Conservation (phyloP, 140 eudicot species). For the Erigeron philadelphicus region DNA sequence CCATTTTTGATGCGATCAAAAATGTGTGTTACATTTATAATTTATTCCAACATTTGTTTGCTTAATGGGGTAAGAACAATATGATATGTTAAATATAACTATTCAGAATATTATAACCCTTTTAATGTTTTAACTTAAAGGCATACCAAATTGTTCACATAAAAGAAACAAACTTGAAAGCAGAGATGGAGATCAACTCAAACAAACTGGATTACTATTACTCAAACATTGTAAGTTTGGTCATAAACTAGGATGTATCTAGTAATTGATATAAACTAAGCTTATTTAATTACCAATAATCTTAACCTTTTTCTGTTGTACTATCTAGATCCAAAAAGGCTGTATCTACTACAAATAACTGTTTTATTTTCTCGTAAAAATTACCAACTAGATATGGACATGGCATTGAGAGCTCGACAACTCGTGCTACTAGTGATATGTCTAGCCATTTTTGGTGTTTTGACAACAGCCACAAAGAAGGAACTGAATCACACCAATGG, state of each 20-base stretch:
- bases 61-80: too few relatives aligned
- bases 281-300: not conserved
- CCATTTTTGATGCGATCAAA: too few relatives aligned
- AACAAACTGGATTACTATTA: too few relatives aligned
- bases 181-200: too few relatives aligned
- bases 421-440: constrained; percentile 11
- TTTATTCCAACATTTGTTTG: too few relatives aligned
- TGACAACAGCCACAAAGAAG: constrained; percentile 17
- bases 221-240: constrained; percentile 11
- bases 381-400: constrained; percentile 4
- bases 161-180: too few relatives aligned
- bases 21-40: too few relatives aligned
- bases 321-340: constrained; percentile 35
- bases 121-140: too few relatives aligned
- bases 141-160: too few relatives aligned
- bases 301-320: constrained; percentile 30
- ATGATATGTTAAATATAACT: too few relatives aligned
- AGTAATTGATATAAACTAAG: constrained; percentile 21
- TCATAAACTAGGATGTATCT: constrained; percentile 28
- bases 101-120: too few relatives aligned
- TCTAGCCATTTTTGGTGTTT: constrained; percentile 13
- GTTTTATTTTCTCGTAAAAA: constrained; percentile 1
- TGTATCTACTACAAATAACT: constrained; percentile 24
- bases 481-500: not conserved
- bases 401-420: constrained; percentile 5